phyloP scores from a whole-genome alignment of 208 protist species.

The Crithidia acanthocephali region DNA sequence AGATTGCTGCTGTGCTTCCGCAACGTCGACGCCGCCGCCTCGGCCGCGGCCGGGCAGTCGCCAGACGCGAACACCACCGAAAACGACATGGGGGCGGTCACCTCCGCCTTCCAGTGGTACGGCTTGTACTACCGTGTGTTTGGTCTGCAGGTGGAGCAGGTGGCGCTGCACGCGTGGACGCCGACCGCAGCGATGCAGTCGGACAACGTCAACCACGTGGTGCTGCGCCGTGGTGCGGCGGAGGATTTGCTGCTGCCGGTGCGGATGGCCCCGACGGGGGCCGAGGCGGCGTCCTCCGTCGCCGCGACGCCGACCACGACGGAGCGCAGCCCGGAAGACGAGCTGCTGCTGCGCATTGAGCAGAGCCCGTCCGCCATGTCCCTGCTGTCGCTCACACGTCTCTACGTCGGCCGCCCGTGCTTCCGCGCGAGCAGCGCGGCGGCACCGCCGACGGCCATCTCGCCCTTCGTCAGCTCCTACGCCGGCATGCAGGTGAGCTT shows the following conservation, averaged over 20 bases:
- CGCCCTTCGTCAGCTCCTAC: conserved; percentile 33
- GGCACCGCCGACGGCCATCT: conserved; percentile 15
- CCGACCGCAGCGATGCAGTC: conserved; percentile 31
- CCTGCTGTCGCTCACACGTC: conserved; percentile 55
- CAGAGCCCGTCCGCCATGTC: conserved; percentile 39
- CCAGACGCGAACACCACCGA: conserved; percentile 19
- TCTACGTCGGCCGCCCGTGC: conserved; percentile 52
- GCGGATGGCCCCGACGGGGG: conserved; percentile 18
- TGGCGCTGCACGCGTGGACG: conserved; percentile 49
- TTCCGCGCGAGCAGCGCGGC: conserved; percentile 4
- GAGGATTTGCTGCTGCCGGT: conserved; percentile 58
- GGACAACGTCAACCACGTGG: conserved; percentile 45
- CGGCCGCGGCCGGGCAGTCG: conserved; percentile 7
- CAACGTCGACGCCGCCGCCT: conserved; percentile 18
- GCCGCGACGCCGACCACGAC: neutral
- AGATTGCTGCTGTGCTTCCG: conserved; percentile 55
- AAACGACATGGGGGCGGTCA: conserved; percentile 17
- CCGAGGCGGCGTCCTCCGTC: neutral
- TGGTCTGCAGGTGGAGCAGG: conserved; percentile 44
- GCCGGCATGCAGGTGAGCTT: conserved; percentile 35
- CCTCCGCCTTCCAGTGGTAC: conserved; percentile 37
- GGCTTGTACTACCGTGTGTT: conserved; percentile 69
- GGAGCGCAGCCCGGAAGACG: conserved; percentile 17
- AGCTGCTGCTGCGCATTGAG: conserved; percentile 51
- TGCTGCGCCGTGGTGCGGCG: conserved; percentile 50